Evolutionary conservation across 2,329 filamentous ascomycete species (phyloP), one percentile per base, ranked within the genome.

Genomic region (Verticillium alfalfae): DNA sequence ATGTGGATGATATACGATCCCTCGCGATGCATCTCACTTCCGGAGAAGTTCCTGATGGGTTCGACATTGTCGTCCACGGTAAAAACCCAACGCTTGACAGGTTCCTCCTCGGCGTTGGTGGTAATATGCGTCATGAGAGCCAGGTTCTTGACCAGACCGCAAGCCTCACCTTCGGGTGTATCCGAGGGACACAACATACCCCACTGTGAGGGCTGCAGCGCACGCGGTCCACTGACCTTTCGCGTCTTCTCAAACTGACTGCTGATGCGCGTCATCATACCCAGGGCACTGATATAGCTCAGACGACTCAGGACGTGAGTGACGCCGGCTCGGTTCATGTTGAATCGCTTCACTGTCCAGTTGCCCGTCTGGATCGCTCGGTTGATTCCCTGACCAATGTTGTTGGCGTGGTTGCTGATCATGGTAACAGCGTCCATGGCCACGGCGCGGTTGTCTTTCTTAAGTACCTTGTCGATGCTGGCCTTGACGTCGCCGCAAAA

Each of bases 41-140:
- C 95, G 57, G 82, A 81, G 65, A 85, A 85, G 67, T 84, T 82
- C 39, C 89, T 88, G 58, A 96, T 86, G 3, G 88, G 87, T 65
- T 90, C 88, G 38, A 96, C 90, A 61, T 94, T 91, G 2, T 92
- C 89, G 55, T 96, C 93, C 34, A 98, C 82, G 61, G 91, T 88
- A 71, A 93, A 95, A 1, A 97, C 88, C 73, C 96, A 87, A 69
- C 92, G 89, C 69, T 88, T 89, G 16, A 99, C 91, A 1, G 95
- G 93, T 18, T 88, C 92, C 72, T 98, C 95, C 61, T 97, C 93
- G 61, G 96, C 92, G 66, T 97, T 92, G 1, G 95, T 99, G 0
- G 95, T 99, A 68, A 99, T 98, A 71, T 99, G 96, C 59, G 96
- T 99, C 95, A 99, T 99, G 62, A 99, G 81, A 9, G 95, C 95